Base-by-base conservation (phyloP, 2,329 filamentous ascomycete species). In the Diaporthe ampelina region DNA sequence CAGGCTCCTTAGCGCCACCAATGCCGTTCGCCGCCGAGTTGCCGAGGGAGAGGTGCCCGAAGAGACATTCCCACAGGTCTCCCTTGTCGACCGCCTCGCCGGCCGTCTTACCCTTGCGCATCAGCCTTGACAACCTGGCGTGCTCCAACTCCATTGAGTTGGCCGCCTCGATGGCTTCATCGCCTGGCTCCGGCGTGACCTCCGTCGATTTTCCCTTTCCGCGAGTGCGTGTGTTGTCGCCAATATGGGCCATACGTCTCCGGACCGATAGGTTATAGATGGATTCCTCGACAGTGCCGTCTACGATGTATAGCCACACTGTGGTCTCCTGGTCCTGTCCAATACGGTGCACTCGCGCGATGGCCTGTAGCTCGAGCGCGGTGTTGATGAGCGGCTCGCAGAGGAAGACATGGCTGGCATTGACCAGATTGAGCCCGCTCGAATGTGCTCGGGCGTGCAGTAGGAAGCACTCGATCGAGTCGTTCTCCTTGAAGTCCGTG, bases 361-460 rank as follows among this genome's bases (percentile, higher is more conserved):
- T 97, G 19, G 95, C 96, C 82, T 99, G 97, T 13, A 98, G 88
- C 83, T 98, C 97, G 21, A 99, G 91, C 0, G 95, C 95, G 0
- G 96, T 96, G 80, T 98, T 98, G 78, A 98, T 91, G 4, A 98
- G 86, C 3, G 97, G 97, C 81, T 99, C 97, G 81, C 95, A 98
- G 6, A 99, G 89, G 80, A 98, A 97, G 1, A 98, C 95, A 80
- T 98, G 95, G 63, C 92, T 98, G 6, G 96, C 97, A 79, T 97
- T 96, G 77, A 98, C 93, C 0, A 99, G 89, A 76, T 97, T 98
- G 40, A 99, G 87, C 0, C 97, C 97, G 1, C 94, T 95, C 0
- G 94, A 93, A 81, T 98, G 94, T 0, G 94, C 94, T 77, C 95
- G 94, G 8, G 95, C 95, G 80, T 98, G 95, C 19, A 99, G 88